A percentile compares a stretch with the other conserved stretches of the same genome.
phyloP scores from a whole-genome alignment of 1,139 yeast species.

The Candida sp. region DNA sequence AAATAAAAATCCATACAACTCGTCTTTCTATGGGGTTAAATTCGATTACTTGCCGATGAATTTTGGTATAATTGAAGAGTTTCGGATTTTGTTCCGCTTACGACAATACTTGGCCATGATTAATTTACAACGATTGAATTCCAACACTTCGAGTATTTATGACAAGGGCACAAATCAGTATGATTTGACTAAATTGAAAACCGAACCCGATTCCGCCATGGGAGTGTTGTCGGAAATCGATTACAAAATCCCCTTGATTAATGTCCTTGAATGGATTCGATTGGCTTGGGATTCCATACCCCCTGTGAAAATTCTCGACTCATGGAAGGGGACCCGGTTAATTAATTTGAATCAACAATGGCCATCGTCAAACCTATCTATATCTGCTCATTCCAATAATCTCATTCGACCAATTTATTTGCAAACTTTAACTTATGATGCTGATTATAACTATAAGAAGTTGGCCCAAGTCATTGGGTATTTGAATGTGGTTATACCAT shows the following conservation, averaged over 20 bases:
- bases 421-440: constrained; percentile 12
- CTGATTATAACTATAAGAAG: constrained; percentile 27
- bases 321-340: constrained; percentile 46
- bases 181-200: background rate
- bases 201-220: constrained; percentile 9
- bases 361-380: constrained; percentile 16
- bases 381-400: constrained; percentile 3
- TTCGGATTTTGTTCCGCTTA: constrained; percentile 54
- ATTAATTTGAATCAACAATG: constrained; percentile 17
- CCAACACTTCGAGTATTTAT: constrained; percentile 8
- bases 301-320: constrained; percentile 39
- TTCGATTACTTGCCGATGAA: constrained; percentile 59
- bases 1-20: constrained; percentile 37
- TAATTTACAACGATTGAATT: constrained; percentile 31
- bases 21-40: constrained; percentile 32
- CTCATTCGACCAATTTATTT: background rate
- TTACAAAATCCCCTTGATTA: constrained; percentile 46
- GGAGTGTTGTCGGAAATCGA: constrained; percentile 35
- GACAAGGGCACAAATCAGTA: background rate
- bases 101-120: constrained; percentile 57
- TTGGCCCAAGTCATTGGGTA: constrained; percentile 40
- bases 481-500: constrained; percentile 50
- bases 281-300: constrained; percentile 54
- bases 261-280: constrained; percentile 57
- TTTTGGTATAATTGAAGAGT: constrained; percentile 64